A percentile compares a stretch with the other conserved stretches of the same genome.
Evolutionary conservation across 768 basidiomycete genomes (phyloP).

Genomic region (Boletellus sp.): DNA sequence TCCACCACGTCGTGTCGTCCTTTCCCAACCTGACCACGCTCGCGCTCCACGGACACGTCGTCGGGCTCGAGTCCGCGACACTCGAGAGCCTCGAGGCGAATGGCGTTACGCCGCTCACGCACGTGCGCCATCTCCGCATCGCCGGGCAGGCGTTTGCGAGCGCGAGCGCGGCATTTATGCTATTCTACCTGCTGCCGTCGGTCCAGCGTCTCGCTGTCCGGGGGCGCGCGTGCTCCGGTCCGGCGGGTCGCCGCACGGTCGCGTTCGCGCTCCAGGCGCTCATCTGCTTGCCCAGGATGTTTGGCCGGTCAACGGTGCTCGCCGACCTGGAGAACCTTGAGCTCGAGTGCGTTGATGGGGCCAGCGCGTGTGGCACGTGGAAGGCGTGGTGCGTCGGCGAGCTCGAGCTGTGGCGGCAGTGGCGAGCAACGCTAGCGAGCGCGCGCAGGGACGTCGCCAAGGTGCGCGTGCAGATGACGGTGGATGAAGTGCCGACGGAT

Average conservation of each 20-base stretch:
- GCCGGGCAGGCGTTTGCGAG: constrained; percentile 10
- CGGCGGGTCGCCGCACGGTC: constrained; percentile 7
- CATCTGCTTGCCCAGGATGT: not conserved
- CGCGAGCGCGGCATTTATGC: constrained; percentile 10
- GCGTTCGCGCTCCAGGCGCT: constrained; percentile 14
- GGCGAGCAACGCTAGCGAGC: not conserved
- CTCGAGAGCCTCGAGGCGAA: constrained; percentile 2
- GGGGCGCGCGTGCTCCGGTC: constrained; percentile 12
- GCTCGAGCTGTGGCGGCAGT: constrained; percentile 11
- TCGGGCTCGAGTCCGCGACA: constrained; percentile 7
- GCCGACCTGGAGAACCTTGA: constrained; percentile 10
- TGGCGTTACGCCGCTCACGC: constrained; percentile 6
- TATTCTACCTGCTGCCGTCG: constrained; percentile 18
- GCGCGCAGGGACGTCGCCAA: not conserved
- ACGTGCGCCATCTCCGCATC: constrained; percentile 10
- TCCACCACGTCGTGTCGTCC: constrained; percentile 17
- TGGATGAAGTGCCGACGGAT: not conserved
- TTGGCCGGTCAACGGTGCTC: constrained; percentile 10
- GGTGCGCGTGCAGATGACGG: not conserved
- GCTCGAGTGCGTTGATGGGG: constrained; percentile 10
- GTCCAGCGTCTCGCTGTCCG: constrained; percentile 7
- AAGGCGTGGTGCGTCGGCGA: constrained; percentile 7
- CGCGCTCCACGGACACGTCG: constrained; percentile 14
- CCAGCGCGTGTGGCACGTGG: constrained; percentile 1
- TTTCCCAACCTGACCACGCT: constrained; percentile 20